Evolutionary conservation across 176 grass and related monocot species (phyloP).

Genomic region (Triticum urartu): DNA sequence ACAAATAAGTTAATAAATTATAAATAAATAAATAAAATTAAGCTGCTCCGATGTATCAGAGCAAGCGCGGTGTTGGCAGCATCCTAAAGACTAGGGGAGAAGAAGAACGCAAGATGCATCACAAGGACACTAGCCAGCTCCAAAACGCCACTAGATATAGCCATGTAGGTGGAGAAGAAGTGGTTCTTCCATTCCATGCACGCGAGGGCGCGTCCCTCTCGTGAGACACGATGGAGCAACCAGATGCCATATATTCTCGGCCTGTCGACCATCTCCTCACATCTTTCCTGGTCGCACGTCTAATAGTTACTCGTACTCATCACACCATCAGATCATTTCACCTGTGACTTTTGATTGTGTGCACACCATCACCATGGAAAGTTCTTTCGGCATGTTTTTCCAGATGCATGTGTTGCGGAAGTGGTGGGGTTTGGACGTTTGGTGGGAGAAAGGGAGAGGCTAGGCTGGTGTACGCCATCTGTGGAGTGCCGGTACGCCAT

Average conservation of each 20-base stretch:
- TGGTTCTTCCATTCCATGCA: neutral
- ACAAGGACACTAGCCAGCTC: neutral
- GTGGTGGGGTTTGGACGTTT: conserved; percentile 31
- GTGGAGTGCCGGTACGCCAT: conserved; percentile 13
- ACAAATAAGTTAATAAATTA: conserved; percentile 27
- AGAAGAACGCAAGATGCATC: neutral
- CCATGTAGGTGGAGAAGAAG: neutral
- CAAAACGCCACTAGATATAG: neutral
- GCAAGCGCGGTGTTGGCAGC: conserved; percentile 14
- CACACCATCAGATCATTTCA: neutral
- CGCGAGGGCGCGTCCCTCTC: conserved; percentile 21
- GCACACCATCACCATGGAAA: too few species aligned
- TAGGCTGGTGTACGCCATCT: neutral
- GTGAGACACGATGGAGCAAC: conserved; percentile 24
- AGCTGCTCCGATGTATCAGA: neutral
- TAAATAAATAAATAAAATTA: conserved; percentile 41
- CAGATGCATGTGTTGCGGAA: neutral
- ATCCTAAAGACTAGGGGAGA: neutral
- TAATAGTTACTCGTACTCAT: neutral
- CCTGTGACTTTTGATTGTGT: neutral
- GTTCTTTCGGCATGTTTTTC: neutral
- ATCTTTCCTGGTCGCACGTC: neutral
- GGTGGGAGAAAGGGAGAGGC: conserved; percentile 65
- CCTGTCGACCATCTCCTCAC: neutral
- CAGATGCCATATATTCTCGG: neutral